A percentile compares a stretch with the other conserved stretches of the same genome.
Evolutionary conservation across 2,329 filamentous ascomycete genomes (phyloP).

Genomic region (Ambrosiella xylebori): DNA sequence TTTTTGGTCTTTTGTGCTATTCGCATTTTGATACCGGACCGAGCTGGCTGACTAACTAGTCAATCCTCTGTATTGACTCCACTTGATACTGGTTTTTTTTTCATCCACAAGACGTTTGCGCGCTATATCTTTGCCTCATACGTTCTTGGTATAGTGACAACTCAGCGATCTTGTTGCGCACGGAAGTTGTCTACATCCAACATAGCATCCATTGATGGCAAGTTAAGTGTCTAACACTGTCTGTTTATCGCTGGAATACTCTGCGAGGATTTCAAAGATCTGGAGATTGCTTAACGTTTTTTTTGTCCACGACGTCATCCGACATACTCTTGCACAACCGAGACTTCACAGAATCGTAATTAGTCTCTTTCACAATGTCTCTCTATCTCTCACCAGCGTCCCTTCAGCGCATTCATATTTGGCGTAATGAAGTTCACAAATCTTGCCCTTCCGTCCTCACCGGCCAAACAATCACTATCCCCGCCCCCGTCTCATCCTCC

Average conservation of each 20-base stretch:
- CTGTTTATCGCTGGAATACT: not conserved
- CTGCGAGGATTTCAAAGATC: not conserved
- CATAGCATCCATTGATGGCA: not conserved
- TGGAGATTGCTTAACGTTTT: not conserved
- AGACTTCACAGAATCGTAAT: not conserved
- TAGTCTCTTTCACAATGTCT: constrained; percentile 4
- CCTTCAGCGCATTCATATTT: constrained; percentile 29
- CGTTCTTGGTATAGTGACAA: not conserved
- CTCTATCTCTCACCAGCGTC: constrained; percentile 15
- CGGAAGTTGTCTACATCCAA: not conserved
- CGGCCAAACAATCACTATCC: constrained; percentile 18
- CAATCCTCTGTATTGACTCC: not conserved
- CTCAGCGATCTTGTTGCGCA: not conserved
- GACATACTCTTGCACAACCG: not conserved
- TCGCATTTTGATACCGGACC: too few relatives aligned
- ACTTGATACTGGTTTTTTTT: not conserved
- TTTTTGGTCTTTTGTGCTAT: too few relatives aligned
- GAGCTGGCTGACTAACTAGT: too few relatives aligned
- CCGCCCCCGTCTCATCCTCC: constrained; percentile 20
- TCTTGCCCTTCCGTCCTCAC: constrained; percentile 19
- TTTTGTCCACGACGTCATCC: not conserved
- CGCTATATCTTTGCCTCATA: not conserved
- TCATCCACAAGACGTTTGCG: not conserved
- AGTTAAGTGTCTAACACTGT: not conserved
- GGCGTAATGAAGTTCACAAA: constrained; percentile 31